phyloP scores from a whole-genome alignment of 371 early-diverging fungal species.

The Rhizopus delemar region DNA sequence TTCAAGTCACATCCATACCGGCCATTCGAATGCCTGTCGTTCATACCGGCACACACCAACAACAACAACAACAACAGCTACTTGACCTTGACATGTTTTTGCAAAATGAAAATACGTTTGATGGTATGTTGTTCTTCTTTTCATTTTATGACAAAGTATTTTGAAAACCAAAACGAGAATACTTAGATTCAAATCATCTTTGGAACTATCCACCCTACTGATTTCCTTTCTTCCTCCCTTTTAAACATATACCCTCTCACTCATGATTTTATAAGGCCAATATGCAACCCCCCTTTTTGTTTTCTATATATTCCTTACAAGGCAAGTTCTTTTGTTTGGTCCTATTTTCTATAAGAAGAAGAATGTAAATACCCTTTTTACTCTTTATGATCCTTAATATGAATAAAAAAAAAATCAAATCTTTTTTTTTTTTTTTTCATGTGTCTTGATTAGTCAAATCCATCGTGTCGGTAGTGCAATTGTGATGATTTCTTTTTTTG shows the following conservation, averaged over 20 bases:
- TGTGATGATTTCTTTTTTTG: too few relatives aligned
- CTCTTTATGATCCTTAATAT: neutral
- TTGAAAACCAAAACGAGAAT: neutral
- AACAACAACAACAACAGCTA: neutral
- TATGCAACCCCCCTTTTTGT: neutral
- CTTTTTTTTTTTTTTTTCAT: neutral
- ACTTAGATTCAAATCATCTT: neutral
- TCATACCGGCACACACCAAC: neutral
- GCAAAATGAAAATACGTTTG: neutral
- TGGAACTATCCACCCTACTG: neutral
- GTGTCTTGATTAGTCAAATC: neutral
- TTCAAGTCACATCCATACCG: neutral
- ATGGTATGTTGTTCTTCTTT: neutral
- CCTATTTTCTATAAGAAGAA: neutral
- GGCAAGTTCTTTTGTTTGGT: constrained; percentile 4
- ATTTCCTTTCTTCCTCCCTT: neutral
- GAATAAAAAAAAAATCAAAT: neutral
- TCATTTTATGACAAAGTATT: neutral
- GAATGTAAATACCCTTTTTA: neutral
- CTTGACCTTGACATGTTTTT: neutral
- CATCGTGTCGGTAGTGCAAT: too few relatives aligned
- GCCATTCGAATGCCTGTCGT: constrained; percentile 1
- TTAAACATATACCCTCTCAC: neutral
- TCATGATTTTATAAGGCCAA: neutral
- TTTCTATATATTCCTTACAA: constrained; percentile 1